phyloP scores from a whole-genome alignment of 192 early-diverging fungal genomes.

The Rhizophagus prolifer region DNA sequence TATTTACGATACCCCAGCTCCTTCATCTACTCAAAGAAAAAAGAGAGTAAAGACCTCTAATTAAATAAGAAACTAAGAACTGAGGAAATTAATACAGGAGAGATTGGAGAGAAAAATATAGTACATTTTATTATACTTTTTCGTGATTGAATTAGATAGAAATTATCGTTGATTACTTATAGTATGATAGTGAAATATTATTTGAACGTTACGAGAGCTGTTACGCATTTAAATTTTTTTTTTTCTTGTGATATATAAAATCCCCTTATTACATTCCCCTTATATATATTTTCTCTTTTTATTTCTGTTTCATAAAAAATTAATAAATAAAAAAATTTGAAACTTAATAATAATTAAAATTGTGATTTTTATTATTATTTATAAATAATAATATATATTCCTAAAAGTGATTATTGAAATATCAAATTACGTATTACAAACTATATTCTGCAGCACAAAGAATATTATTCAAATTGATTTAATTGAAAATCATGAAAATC shows the following conservation, averaged over 20 bases:
- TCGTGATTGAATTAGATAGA: background rate
- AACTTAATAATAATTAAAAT: background rate
- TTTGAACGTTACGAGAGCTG: no score
- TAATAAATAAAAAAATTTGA: background rate
- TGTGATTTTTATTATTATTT: background rate
- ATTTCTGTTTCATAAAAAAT: background rate
- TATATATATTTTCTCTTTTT: background rate
- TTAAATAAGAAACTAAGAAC: background rate
- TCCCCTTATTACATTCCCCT: background rate
- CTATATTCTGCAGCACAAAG: no score
- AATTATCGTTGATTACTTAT: background rate
- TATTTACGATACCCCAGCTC: background rate
- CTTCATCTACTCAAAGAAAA: background rate
- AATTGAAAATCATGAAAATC: no score
- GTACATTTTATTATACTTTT: no score
- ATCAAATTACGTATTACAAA: no score
- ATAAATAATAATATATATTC: no score
- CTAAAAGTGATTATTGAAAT: no score
- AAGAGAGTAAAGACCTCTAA: background rate
- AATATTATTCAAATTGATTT: no score
- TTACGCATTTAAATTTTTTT: background rate
- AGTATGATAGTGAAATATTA: background rate
- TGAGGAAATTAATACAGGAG: no score
- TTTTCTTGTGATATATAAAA: background rate
- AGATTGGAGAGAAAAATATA: background rate